A percentile compares a stretch with the other conserved stretches of the same genome.
Conservation (phyloP, 495 filamentous ascomycete species). For the Neurospora sp. region DNA sequence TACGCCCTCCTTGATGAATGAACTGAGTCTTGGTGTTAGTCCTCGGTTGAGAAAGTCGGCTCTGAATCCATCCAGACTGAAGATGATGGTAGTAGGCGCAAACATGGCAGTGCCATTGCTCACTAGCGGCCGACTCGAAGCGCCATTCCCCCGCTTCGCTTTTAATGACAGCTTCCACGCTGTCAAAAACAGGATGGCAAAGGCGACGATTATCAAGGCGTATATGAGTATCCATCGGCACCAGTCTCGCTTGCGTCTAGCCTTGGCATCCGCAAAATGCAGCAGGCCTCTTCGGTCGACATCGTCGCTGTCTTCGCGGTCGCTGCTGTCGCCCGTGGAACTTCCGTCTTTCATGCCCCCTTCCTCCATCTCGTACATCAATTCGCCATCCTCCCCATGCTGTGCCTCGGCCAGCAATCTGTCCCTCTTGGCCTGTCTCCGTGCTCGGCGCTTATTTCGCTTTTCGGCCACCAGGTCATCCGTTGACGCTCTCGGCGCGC, state of each 20-base stretch:
- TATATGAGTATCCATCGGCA: slow-evolving; percentile 44
- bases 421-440: slow-evolving; percentile 39
- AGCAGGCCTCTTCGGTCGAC: slow-evolving; percentile 38
- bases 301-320: slow-evolving; percentile 45
- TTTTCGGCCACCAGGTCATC: slow-evolving; percentile 42
- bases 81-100: slow-evolving; percentile 81
- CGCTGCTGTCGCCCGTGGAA: slow-evolving; percentile 42
- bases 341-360: slow-evolving; percentile 60
- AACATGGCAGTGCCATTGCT: slow-evolving; percentile 82
- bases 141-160: neutral
- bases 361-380: slow-evolving; percentile 88
- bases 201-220: slow-evolving; percentile 38
- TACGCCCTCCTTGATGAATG: slow-evolving; percentile 72
- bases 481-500: slow-evolving; percentile 15
- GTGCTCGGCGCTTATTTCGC: slow-evolving; percentile 26
- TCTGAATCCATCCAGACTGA: slow-evolving; percentile 95
- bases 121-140: slow-evolving; percentile 17
- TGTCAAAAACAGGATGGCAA: slow-evolving; percentile 39
- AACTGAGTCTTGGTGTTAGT: slow-evolving; percentile 71
- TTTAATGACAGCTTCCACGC: slow-evolving; percentile 39
- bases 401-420: slow-evolving; percentile 38
- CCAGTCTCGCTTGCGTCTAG: slow-evolving; percentile 31
- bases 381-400: slow-evolving; percentile 55
- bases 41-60: slow-evolving; percentile 82
- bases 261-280: slow-evolving; percentile 33